Base-by-base conservation (phyloP, 495 filamentous ascomycete species). In the Xylaria grammica region DNA sequence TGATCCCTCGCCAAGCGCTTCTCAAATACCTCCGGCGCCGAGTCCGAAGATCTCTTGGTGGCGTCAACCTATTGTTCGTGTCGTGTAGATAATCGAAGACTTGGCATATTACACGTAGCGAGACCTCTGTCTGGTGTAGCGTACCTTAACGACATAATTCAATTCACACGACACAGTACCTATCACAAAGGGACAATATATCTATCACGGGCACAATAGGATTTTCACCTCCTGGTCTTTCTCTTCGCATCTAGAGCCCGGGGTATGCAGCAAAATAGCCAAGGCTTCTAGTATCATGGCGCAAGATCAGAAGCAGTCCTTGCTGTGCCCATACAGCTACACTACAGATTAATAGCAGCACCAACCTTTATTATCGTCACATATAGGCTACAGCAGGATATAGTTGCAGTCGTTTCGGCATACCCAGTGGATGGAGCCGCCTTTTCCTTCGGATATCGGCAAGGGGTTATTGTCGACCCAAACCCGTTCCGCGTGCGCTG, bases 401-500 rank as follows among this genome's bases (percentile, higher is more conserved):
- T 40, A n/a, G 50, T 34, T 26, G 17, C 32, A 26, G 10, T 19
- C 44, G 54, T 45, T 45, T 58, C 54, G 54, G 38, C 54, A 45
- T 42, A 27, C 38, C 24, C 38, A 58, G 13, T 38, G 38, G 54
- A 29, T 56, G 36, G 54, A 19, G 30, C 54, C 13, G 26, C 36
- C 36, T 45, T 30, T 1, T 44, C 13, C 38, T 38, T 24, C 19
- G 54, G 36, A 4, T 36, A 58, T 58, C 54, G 38, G 54, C 54
- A 56, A 32, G 53, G 50, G 51, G 51, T 19, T 9, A 22, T 24
- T 36, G 52, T 38, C 19, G 40, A 19, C 53, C 53, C 53, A 56
- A 42, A n/a, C 34, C 53, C 53, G 53, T 40, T 30, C 34, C 53
- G 15, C 5, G 6, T 6, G 34, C 34, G 34, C 6, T 36, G 34